phyloP scores from a whole-genome alignment of 2,329 filamentous ascomycete species.

The Fusarium caatingaense region DNA sequence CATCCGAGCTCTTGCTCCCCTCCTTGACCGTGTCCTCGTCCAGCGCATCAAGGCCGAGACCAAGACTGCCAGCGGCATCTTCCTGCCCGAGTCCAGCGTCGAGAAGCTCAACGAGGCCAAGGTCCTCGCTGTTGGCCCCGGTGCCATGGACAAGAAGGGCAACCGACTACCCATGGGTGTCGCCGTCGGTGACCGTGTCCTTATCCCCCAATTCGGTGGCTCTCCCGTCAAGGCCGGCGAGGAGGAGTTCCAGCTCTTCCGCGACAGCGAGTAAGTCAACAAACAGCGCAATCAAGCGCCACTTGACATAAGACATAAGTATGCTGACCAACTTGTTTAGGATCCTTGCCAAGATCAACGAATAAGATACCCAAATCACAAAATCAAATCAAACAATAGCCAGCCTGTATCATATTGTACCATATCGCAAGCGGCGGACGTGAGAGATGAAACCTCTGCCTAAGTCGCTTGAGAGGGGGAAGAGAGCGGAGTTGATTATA shows the following conservation, averaged over 20 bases:
- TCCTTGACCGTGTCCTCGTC: slow-evolving; percentile 97
- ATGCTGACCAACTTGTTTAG: slow-evolving; percentile 58
- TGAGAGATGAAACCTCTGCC: slow-evolving; percentile 28
- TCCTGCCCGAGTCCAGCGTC: slow-evolving; percentile 94
- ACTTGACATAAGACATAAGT: not conserved
- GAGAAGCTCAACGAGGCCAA: slow-evolving; percentile 99
- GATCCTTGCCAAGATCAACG: slow-evolving; percentile 98
- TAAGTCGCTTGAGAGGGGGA: slow-evolving; percentile 15
- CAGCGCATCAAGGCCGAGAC: slow-evolving; percentile 97
- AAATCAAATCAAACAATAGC: slow-evolving; percentile 27
- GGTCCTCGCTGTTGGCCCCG: slow-evolving; percentile 94
- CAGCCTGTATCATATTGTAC: slow-evolving; percentile 53
- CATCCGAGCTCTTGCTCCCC: slow-evolving; percentile 93
- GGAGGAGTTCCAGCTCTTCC: slow-evolving; percentile 95
- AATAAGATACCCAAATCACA: slow-evolving; percentile 64
- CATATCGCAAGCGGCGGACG: slow-evolving; percentile 45
- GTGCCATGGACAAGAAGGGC: slow-evolving; percentile 86
- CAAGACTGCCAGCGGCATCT: slow-evolving; percentile 97
- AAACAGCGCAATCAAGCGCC: not conserved
- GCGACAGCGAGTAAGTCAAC: slow-evolving; percentile 93
- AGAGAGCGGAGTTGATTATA: slow-evolving; percentile 38
- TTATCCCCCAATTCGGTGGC: slow-evolving; percentile 97
- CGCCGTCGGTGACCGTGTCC: slow-evolving; percentile 84
- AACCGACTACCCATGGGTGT: slow-evolving; percentile 90
- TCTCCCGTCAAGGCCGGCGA: slow-evolving; percentile 97